phyloP scores from a whole-genome alignment of 202 grass and related monocot genomes.

The Saccharum hybrid region DNA sequence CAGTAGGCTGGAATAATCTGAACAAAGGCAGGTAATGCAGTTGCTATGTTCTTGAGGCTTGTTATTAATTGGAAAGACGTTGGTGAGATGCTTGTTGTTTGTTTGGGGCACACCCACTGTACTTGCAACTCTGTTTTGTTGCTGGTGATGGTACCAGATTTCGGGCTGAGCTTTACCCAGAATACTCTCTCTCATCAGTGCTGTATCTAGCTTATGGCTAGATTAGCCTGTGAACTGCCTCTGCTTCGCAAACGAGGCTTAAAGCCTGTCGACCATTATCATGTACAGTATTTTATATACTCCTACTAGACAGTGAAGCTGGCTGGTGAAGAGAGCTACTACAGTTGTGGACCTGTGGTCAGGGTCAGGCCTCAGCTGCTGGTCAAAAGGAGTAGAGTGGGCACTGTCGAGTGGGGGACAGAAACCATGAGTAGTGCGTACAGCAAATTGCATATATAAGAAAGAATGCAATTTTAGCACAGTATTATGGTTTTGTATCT shows the following conservation, averaged over 20 bases:
- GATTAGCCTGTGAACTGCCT: neutral
- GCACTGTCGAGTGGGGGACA: neutral
- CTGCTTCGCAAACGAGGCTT: too few relatives aligned
- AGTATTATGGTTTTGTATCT: too few relatives aligned
- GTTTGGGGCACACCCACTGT: neutral
- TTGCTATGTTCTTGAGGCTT: neutral
- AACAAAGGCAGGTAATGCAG: neutral
- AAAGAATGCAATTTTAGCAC: too few relatives aligned
- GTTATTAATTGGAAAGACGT: neutral
- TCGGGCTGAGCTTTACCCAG: neutral
- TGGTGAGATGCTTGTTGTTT: neutral
- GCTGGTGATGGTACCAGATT: constrained; percentile 6
- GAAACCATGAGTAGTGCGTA: neutral
- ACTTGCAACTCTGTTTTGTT: neutral
- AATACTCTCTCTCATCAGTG: neutral
- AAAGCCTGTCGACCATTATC: too few relatives aligned
- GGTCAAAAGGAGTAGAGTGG: neutral
- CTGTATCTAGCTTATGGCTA: neutral
- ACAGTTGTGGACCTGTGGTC: too few relatives aligned
- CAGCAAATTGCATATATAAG: neutral
- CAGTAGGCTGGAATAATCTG: neutral
- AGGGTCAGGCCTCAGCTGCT: neutral
- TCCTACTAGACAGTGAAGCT: too few relatives aligned
- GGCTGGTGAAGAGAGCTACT: too few relatives aligned
- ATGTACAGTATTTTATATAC: too few relatives aligned